Evolutionary conservation across 768 basidiomycete genomes (phyloP), one percentile per base, ranked within the genome.

Genomic region (Royoungia palumana): DNA sequence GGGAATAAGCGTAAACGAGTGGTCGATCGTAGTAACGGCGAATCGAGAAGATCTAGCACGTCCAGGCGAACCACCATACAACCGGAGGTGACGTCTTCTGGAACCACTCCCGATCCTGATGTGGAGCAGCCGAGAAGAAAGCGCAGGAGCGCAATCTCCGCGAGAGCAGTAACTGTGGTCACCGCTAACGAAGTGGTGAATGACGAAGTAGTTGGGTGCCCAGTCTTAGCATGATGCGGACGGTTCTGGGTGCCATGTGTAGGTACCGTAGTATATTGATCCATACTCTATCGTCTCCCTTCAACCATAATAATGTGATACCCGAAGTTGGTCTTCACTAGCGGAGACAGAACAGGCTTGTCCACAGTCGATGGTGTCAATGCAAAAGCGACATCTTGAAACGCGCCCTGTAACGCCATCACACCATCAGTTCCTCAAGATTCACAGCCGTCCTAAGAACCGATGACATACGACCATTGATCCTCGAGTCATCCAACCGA

Each of bases 251-350:
- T 49, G 42, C 13, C 20, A 40, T 25, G 40, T 24, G 35, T 49
- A 49, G 53, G 32, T n/a, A n/a, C n/a, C n/a, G n/a, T 47, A 14
- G 51, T 55, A 53, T 63, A 57, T 53, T 52, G 49, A 47, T 46
- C 47, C 58, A 47, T 63, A 63, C 47, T 56, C 36, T 60, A 82
- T 30, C 87, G 80, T 32, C 89, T 79, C 16, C 88, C 89, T 70
- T 93, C 89, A 7, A 91, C 89, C 87, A 93, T 89, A 65, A 93
- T 91, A 59, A 93, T 83, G 63, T 93, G 90, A 67, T 92, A 93
- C 13, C 90, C 90, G 60, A 83, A 83, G 52, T 77, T 80, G 6
- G 90, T 93, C 70, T 91, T 93, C 28, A 92, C 84, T 41, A 92
- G 77, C 14, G 81, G 69, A 2, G 88, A 87, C 16, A 80, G 61